phyloP scores from a whole-genome alignment of 805 yeast species.

The Metschnikowia sp. region DNA sequence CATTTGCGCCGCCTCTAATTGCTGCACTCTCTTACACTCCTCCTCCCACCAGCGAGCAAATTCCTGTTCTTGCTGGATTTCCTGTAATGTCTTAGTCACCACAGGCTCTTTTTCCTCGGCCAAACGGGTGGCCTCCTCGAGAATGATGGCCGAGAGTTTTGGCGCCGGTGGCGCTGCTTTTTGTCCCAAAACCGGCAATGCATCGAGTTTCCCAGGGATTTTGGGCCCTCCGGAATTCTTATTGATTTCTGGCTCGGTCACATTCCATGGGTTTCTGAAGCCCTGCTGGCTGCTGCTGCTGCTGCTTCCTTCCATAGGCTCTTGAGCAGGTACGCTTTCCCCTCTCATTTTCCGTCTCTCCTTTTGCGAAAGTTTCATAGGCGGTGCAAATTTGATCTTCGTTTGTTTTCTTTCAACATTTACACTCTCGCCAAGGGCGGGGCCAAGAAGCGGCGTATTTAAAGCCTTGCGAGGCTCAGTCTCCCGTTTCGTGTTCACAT shows the following conservation, averaged over 20 bases:
- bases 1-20: conserved; percentile 1
- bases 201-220: neutral
- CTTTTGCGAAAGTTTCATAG: conserved; percentile 53
- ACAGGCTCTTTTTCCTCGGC: conserved; percentile 28
- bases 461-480: neutral
- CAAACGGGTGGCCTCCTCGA: conserved; percentile 40
- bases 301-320: neutral
- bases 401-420: conserved; percentile 16
- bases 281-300: neutral
- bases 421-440: conserved; percentile 10
- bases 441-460: neutral
- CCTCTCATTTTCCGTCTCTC: conserved; percentile 47
- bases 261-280: conserved; percentile 13
- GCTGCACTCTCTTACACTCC: conserved; percentile 67
- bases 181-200: conserved; percentile 23
- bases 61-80: conserved; percentile 76
- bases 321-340: neutral
- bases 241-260: neutral
- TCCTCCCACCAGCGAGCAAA: conserved; percentile 87
- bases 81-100: conserved; percentile 50
- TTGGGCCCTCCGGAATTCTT: neutral
- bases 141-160: conserved; percentile 41
- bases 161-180: conserved; percentile 4
- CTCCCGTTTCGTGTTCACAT: no score
- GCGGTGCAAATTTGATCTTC: conserved; percentile 35